Conservation (phyloP, 441 rosid species). For the Eutrema salsugineum region DNA sequence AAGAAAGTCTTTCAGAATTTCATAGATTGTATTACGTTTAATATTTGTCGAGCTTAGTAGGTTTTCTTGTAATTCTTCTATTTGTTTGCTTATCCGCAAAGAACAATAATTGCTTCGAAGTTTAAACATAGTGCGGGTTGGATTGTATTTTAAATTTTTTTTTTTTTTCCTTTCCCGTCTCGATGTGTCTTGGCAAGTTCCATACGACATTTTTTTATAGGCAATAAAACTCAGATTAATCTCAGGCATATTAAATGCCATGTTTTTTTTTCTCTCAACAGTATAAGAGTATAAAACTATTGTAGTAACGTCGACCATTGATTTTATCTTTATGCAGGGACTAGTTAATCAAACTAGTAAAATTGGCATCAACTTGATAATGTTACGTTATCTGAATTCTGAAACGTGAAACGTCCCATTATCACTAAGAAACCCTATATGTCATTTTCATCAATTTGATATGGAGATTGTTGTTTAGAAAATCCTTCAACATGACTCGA, state of each 20-base stretch:
- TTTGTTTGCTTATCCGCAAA: constrained; percentile 13
- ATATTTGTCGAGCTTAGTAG: no score
- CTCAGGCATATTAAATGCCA: not conserved
- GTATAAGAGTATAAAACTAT: not conserved
- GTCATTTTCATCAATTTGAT: constrained; percentile 2
- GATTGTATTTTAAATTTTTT: not conserved
- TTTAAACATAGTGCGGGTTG: not conserved
- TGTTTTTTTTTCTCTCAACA: no score
- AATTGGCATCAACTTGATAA: not conserved
- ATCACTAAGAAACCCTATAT: not conserved
- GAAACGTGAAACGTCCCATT: not conserved
- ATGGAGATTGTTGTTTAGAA: not conserved
- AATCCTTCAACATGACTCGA: not conserved
- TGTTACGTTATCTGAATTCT: not conserved
- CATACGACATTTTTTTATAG: not conserved
- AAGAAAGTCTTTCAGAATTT: not conserved
- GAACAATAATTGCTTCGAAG: not conserved
- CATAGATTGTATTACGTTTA: not conserved
- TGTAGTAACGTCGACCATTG: not conserved
- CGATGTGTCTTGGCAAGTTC: not conserved
- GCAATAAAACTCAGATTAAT: not conserved
- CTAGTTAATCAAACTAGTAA: not conserved
- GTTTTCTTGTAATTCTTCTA: not conserved
- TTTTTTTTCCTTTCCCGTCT: not conserved
- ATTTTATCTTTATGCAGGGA: not conserved